phyloP scores from a whole-genome alignment of 1,284 basidiomycete genomes.

The Tausonia pullulans region DNA sequence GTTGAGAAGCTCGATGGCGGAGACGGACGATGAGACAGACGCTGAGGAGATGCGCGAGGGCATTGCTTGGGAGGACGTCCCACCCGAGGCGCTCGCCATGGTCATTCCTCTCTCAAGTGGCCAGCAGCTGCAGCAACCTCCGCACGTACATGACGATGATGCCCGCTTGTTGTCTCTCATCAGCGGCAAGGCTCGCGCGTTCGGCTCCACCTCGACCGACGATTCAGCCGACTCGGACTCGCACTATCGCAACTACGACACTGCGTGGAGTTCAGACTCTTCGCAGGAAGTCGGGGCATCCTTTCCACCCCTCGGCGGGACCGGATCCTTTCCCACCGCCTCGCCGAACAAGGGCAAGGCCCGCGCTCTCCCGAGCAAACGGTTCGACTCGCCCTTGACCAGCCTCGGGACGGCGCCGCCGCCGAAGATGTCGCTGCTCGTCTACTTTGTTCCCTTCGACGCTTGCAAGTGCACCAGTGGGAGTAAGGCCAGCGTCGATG shows the following conservation, averaged over 20 bases:
- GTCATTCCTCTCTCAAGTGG: slow-evolving; percentile 13
- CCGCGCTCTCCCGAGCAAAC: neutral
- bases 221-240: too few species aligned
- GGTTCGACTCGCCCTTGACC: neutral
- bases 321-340: neutral
- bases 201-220: neutral
- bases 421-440: slow-evolving; percentile 14
- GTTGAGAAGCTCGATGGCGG: neutral
- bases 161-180: neutral
- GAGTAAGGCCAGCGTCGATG: too few species aligned
- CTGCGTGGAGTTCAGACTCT: neutral
- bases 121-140: too few species aligned
- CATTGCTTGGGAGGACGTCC: slow-evolving; percentile 18
- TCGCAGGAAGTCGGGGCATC: neutral
- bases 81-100: slow-evolving; percentile 17
- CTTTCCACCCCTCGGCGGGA: too few species aligned
- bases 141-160: too few species aligned
- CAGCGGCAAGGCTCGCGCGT: slow-evolving; percentile 1
- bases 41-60: slow-evolving; percentile 14
- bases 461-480: neutral
- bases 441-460: slow-evolving; percentile 17
- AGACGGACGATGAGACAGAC: slow-evolving; percentile 16
- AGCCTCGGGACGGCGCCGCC: neutral
- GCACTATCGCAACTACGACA: neutral
- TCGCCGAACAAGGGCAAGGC: neutral